phyloP scores from a whole-genome alignment of 768 basidiomycete genomes.

The Lepiota venenata region DNA sequence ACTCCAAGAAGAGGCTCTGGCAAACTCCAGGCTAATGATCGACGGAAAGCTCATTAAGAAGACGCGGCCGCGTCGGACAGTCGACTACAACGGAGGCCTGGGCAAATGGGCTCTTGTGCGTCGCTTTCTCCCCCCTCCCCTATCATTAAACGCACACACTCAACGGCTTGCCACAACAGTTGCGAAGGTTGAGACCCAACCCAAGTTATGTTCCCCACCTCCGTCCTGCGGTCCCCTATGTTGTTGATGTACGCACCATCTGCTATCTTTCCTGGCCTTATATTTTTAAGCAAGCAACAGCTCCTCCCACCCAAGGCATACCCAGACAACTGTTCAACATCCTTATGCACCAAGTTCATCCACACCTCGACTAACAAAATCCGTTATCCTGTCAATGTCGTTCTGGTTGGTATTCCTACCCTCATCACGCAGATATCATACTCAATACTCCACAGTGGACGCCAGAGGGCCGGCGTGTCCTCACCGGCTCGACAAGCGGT shows the following conservation, averaged over 20 bases:
- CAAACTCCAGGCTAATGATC: slow-evolving; percentile 63
- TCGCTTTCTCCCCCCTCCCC: slow-evolving; percentile 12
- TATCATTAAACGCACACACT: not conserved
- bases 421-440: not conserved
- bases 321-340: slow-evolving; percentile 86
- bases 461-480: slow-evolving; percentile 87
- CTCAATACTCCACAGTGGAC: slow-evolving; percentile 71
- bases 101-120: slow-evolving; percentile 83
- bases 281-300: slow-evolving; percentile 36
- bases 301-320: slow-evolving; percentile 94
- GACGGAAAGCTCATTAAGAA: slow-evolving; percentile 88
- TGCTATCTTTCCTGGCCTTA: slow-evolving; percentile 16
- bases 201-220: slow-evolving; percentile 72
- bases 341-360: slow-evolving; percentile 94
- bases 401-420: slow-evolving; percentile 63
- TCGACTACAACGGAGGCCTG: slow-evolving; percentile 90
- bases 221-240: slow-evolving; percentile 82
- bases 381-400: slow-evolving; percentile 93
- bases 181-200: slow-evolving; percentile 77
- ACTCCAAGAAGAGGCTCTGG: slow-evolving; percentile 75
- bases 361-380: slow-evolving; percentile 99
- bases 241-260: slow-evolving; percentile 73
- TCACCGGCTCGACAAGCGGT: slow-evolving; percentile 95
- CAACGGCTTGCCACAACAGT: slow-evolving; percentile 30
- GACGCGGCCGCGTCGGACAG: slow-evolving; percentile 88